Conservation (phyloP, 805 yeast genomes). For the Lipomyces anomalus region DNA sequence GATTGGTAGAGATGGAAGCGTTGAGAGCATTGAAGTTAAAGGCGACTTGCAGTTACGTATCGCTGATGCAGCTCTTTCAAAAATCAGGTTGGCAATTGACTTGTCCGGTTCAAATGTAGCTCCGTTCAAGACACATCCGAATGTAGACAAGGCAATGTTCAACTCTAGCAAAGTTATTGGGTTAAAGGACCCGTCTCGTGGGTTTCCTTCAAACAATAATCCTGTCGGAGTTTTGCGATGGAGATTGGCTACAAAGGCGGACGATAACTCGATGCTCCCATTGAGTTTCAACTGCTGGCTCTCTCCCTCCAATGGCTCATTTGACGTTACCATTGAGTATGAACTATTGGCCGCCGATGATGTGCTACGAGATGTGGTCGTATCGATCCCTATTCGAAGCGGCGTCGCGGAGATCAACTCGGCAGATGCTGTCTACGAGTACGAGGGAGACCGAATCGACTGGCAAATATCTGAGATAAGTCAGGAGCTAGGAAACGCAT, state of each 20-base stretch:
- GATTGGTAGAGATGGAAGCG: conserved; percentile 73
- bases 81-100: conserved; percentile 53
- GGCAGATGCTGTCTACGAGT: conserved; percentile 35
- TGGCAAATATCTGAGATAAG: conserved; percentile 56
- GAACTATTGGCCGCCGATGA: conserved; percentile 54
- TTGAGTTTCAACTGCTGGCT: conserved; percentile 82
- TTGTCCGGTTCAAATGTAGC: conserved; percentile 40
- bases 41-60: conserved; percentile 89
- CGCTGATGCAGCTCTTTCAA: conserved; percentile 65
- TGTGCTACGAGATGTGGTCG: conserved; percentile 47
- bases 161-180: conserved; percentile 53
- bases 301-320: conserved; percentile 51
- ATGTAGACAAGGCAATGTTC: conserved; percentile 77
- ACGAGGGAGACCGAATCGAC: conserved; percentile 62
- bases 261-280: conserved; percentile 53
- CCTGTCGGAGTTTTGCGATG: conserved; percentile 88
- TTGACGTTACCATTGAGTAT: conserved; percentile 81
- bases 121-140: conserved; percentile 89
- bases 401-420: conserved; percentile 48
- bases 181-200: conserved; percentile 67
- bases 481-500: conserved; percentile 43
- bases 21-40: conserved; percentile 59
- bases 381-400: conserved; percentile 63
- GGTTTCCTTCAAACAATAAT: conserved; percentile 89
- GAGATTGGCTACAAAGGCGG: conserved; percentile 66